Evolutionary conservation across 192 early-diverging fungal species (phyloP).

Genomic region (Physocladia obscura): DNA sequence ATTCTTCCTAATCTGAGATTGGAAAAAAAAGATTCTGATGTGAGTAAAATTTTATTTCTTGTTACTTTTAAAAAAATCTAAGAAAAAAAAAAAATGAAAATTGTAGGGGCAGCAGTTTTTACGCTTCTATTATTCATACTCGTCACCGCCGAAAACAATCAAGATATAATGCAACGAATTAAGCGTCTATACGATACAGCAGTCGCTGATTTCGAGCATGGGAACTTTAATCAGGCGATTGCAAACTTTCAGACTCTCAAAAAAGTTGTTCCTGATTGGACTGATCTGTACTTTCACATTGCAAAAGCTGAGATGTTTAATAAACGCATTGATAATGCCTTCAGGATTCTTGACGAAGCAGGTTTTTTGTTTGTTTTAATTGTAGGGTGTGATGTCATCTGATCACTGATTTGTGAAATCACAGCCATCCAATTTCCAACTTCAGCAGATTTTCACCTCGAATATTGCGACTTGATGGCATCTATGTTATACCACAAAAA

Average conservation of each 20-base stretch:
- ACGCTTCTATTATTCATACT: too few species aligned
- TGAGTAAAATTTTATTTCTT: too few species aligned
- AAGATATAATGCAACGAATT: not conserved
- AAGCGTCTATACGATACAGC: not conserved
- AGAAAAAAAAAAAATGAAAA: too few species aligned
- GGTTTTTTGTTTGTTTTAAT: slow-evolving; percentile 1
- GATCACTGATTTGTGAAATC: not conserved
- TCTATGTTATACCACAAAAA: slow-evolving; percentile 8
- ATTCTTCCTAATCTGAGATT: too few species aligned
- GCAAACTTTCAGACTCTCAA: slow-evolving; percentile 1
- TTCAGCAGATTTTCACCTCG: not conserved
- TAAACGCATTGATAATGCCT: not conserved
- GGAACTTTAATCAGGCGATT: not conserved
- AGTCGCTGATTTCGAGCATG: not conserved
- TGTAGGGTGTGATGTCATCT: not conserved
- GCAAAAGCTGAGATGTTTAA: not conserved
- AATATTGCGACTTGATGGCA: slow-evolving; percentile 11
- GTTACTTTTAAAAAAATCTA: too few species aligned
- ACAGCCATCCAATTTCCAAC: slow-evolving; percentile 1
- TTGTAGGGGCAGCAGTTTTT: too few species aligned
- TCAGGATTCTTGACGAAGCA: slow-evolving; percentile 8
- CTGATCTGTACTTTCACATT: slow-evolving; percentile 14
- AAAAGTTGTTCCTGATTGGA: slow-evolving; percentile 12
- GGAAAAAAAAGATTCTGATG: too few species aligned
- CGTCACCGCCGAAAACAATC: too few species aligned